phyloP scores from a whole-genome alignment of 2,329 filamentous ascomycete species.

The Exophiala xenobiotica region DNA sequence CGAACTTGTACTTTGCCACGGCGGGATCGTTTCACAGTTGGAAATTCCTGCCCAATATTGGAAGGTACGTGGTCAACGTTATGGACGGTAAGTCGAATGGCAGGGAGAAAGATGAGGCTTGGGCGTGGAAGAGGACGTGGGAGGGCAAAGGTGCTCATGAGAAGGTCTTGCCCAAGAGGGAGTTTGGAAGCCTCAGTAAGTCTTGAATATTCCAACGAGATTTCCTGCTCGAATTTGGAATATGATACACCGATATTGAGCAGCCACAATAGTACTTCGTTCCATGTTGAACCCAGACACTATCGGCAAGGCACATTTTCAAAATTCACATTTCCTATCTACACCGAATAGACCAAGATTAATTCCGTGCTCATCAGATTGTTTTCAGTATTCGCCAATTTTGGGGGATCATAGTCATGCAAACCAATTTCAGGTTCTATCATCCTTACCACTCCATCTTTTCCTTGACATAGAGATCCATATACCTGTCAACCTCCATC shows the following conservation, averaged over 20 bases:
- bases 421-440: background rate
- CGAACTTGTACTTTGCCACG: constrained; percentile 59
- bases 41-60: constrained; percentile 65
- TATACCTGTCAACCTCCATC: constrained; percentile 87
- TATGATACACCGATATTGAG: too few relatives aligned
- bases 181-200: constrained; percentile 29
- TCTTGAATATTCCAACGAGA: background rate
- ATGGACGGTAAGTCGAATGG: constrained; percentile 33
- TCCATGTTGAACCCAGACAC: too few relatives aligned
- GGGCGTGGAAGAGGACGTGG: constrained; percentile 37
- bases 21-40: constrained; percentile 65
- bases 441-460: constrained; percentile 40
- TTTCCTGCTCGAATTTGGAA: background rate
- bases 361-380: background rate
- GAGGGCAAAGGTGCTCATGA: constrained; percentile 33
- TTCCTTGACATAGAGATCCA: constrained; percentile 74
- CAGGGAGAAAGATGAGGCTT: constrained; percentile 42
- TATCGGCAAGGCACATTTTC: too few relatives aligned
- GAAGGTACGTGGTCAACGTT: constrained; percentile 51
- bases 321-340: background rate
- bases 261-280: too few relatives aligned
- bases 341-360: background rate
- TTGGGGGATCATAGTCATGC: background rate
- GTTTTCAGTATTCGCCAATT: background rate
- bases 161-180: constrained; percentile 32